Evolutionary conservation across 2,329 filamentous ascomycete species (phyloP).

Genomic region (Colletotrichum chlorophyti): DNA sequence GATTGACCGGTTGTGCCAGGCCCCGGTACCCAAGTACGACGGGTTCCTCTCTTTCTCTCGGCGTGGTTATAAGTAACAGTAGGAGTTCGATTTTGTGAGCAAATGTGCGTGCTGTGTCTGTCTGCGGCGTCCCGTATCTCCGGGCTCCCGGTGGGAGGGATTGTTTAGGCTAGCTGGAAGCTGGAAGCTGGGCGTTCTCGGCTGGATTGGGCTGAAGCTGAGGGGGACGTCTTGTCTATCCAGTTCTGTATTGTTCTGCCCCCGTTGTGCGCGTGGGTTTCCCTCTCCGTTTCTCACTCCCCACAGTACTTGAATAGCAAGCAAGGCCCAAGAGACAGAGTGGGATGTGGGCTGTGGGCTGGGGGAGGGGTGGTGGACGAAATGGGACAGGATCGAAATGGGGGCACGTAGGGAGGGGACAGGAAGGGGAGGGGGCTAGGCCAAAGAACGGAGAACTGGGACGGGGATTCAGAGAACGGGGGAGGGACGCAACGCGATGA

Average conservation of each 20-base stretch:
- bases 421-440: constrained; percentile 18
- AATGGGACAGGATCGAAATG: constrained; percentile 24
- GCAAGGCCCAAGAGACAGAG: constrained; percentile 27
- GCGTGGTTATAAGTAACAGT: not conserved
- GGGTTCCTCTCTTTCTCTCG: constrained; percentile 1
- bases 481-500: not conserved
- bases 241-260: constrained; percentile 5
- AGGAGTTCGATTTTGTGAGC: too few relatives aligned
- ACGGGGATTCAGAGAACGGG: not conserved
- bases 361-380: constrained; percentile 27
- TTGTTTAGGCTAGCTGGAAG: constrained; percentile 6
- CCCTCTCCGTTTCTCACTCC: constrained; percentile 5
- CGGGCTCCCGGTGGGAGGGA: too few relatives aligned
- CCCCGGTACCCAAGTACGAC: constrained; percentile 17
- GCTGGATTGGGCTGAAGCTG: constrained; percentile 12
- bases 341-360: constrained; percentile 26
- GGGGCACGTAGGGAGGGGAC: constrained; percentile 4
- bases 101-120: not conserved
- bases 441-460: constrained; percentile 9
- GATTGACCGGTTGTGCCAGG: constrained; percentile 19
- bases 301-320: constrained; percentile 25
- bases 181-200: constrained; percentile 10
- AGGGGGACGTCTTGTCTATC: constrained; percentile 7
- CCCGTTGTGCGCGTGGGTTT: constrained; percentile 10
- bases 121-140: constrained; percentile 1